A percentile compares a stretch with the other conserved stretches of the same genome.
Evolutionary conservation across 305 asterid species (phyloP).

Genomic region (Fraxinus ornus): DNA sequence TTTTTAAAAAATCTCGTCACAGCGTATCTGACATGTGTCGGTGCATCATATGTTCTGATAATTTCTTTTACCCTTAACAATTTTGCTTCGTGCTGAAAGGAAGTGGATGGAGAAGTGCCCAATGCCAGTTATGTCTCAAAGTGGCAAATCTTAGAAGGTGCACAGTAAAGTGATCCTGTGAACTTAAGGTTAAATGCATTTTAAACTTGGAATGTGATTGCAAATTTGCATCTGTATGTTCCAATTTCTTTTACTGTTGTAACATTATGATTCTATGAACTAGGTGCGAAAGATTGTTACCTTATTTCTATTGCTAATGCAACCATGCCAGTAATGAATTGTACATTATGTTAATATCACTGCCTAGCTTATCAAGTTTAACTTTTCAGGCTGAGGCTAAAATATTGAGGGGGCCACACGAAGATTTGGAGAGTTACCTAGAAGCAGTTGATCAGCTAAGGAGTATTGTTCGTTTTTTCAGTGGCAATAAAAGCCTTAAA

Average conservation of each 20-base stretch:
- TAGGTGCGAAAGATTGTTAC: neutral
- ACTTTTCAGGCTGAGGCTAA: slow-evolving; percentile 88
- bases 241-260: neutral
- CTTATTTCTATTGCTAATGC: slow-evolving; percentile 4
- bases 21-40: no score
- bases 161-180: neutral
- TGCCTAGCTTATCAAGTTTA: slow-evolving; percentile 14
- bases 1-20: no score
- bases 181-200: neutral
- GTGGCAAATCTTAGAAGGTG: neutral
- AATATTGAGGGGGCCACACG: slow-evolving; percentile 89
- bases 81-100: neutral
- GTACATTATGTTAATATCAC: slow-evolving; percentile 7
- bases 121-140: neutral
- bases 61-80: neutral
- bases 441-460: slow-evolving; percentile 85
- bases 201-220: neutral
- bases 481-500: slow-evolving; percentile 56
- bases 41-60: neutral
- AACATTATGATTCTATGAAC: neutral
- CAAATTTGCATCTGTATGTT: neutral
- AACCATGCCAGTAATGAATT: slow-evolving; percentile 5
- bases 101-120: neutral
- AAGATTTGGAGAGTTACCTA: slow-evolving; percentile 83
- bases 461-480: slow-evolving; percentile 54